Conservation (phyloP, 257 asterid species). For the Gardenia jasminoides region DNA sequence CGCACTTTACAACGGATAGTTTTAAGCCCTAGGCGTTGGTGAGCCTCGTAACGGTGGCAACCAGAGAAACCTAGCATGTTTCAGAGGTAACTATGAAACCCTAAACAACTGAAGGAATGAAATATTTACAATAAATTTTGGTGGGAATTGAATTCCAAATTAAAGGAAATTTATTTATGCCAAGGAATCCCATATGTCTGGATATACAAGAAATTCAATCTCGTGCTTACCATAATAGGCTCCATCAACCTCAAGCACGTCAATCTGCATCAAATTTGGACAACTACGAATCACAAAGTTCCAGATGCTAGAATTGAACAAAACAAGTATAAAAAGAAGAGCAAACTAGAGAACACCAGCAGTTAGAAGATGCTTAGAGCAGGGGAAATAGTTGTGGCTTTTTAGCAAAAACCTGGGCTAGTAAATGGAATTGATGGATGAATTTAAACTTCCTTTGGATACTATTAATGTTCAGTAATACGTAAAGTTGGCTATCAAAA, state of each 20-base stretch:
- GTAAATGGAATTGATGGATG: no score
- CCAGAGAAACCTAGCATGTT: constrained; percentile 78
- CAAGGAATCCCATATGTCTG: not conserved
- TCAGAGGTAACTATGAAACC: not conserved
- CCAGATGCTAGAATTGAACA: not conserved
- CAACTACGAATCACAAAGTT: not conserved
- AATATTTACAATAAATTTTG: not conserved
- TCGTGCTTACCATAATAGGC: constrained; percentile 64
- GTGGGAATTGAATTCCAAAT: not conserved
- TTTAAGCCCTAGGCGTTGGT: constrained; percentile 80
- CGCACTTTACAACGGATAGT: constrained; percentile 91
- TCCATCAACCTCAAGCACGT: constrained; percentile 95
- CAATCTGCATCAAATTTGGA: constrained; percentile 61
- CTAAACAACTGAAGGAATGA: not conserved
- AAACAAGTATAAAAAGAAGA: not conserved
- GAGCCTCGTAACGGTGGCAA: constrained; percentile 96
- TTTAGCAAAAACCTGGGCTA: not conserved
- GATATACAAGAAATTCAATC: not conserved
- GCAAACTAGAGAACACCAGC: not conserved
- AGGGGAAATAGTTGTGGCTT: not conserved
- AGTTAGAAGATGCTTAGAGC: not conserved
- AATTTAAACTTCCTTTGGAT: no score
- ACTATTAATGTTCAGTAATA: no score
- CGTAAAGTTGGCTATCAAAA: no score
- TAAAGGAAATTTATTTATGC: not conserved